Evolutionary conservation across 208 protist species (phyloP), one percentile per base, ranked within the genome.

Genomic region (Leishmania arabica): DNA sequence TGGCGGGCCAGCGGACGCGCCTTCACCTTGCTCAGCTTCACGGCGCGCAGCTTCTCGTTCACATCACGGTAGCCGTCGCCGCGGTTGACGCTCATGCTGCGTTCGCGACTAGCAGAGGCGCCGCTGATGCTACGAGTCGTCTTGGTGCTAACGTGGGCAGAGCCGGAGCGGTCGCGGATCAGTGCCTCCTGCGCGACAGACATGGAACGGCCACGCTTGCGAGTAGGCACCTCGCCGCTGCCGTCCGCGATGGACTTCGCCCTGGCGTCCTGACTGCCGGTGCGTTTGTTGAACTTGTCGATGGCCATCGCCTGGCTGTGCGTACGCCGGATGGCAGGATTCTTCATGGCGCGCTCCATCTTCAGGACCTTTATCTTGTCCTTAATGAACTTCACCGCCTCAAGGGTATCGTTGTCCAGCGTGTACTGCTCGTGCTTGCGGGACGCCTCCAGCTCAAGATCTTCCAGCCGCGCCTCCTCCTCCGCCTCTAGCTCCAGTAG

Each of bases 371-470:
- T 92, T 27, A 98, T 84, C 85, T 95, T 97, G 78, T 96, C 91
- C 86, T 95, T 95, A 77, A 98, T 97, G 81, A 97, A 96, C 78
- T 90, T 91, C 24, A 97, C 92, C 1, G 95, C 95, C 62, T 95
- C 86, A 42, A 95, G 34, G 3, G 93, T 97, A 69, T 88, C 83
- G 42, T 86, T 88, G 78, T 97, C 84, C 72, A 98, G 86, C 54
- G 89, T 88, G 85, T 98, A 82, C 31, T 78, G 62, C 27, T 86
- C 37, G 40, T 71, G 80, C 84, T 90, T 93, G 71, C 90, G 90
- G n/a, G 98, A 95, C 74, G 99, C 96, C 81, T 99, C 98, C 37
- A 93, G 85, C 85, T 99, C 98, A 15, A 99, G 80, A 84, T 99
- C 89, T 76, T 97, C 92, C 21, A 98, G 84, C 72, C 93, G 92